Evolutionary conservation across 306 rosid species (phyloP), one percentile per base, ranked within the genome.

Genomic region (Trifolium dubium): DNA sequence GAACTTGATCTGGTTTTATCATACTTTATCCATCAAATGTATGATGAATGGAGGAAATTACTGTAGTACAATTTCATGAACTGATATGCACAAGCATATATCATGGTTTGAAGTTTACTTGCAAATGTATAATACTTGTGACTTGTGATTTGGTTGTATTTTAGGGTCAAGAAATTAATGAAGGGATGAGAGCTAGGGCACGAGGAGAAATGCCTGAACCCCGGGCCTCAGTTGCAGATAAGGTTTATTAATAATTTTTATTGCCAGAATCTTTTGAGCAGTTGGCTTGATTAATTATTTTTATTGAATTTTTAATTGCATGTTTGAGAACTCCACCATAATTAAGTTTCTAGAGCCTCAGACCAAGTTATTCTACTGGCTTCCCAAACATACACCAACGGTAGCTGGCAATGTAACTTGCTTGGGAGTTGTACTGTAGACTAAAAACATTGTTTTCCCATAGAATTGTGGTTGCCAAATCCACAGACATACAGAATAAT

Each of bases 101-200:
- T 63, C 37, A 41, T 39, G 63, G 40, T 68, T 64, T 51, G 63
- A 23, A 46, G 18, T 37, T 64, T 79, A 59, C 39, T 71, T 67
- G 56, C 51, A 77, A 67, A 74, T 43, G 37, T 67, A 30, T 69
- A 44, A 55, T 59, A 15, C 74, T 81, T 81, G 65, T 76, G 67
- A 15, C 74, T 81, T 81, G 65, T 76, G 67, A 55, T 80, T 64
- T 76, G 73, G 43, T 73, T 64, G 40, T 39, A 64, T 30, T 73
- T 61, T 85, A 91, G 98, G 89, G 86, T 69, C 56, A 79, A 2
- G 98, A 93, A 85, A 82, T 85, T 78, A 93, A 88, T 81, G 98
- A 84, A 78, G 96, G 86, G 75, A 84, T 86, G 91, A 86, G 40
- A 83, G 87, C 83, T 64, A 91, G 87, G 89, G 79, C 87, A 72